Conservation (phyloP, 2,329 filamentous ascomycete genomes). For the Knufia fluminis region DNA sequence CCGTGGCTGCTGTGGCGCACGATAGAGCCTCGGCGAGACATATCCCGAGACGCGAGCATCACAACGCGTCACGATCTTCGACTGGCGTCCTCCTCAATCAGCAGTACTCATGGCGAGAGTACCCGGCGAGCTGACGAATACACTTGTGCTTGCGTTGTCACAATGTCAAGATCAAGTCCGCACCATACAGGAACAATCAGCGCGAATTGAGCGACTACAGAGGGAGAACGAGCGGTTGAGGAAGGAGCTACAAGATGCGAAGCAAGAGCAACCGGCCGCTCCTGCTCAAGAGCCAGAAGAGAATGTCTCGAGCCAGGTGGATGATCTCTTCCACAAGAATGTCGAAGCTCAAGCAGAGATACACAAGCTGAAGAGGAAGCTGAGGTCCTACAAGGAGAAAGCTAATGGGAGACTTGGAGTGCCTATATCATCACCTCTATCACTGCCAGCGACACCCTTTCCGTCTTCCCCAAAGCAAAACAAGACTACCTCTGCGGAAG, state of each 20-base stretch:
- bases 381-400: constrained; percentile 11
- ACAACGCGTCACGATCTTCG: constrained; percentile 2
- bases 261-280: neutral
- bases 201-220: constrained; percentile 13
- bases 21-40: neutral
- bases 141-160: constrained; percentile 17
- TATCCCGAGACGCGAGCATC: neutral
- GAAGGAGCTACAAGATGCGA: constrained; percentile 5
- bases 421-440: constrained; percentile 14
- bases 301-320: constrained; percentile 10
- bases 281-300: too few relatives aligned
- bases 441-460: neutral
- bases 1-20: too few relatives aligned
- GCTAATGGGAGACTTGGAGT: neutral
- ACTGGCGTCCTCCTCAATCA: too few relatives aligned
- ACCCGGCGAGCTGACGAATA: constrained; percentile 7
- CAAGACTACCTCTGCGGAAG: neutral
- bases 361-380: constrained; percentile 15
- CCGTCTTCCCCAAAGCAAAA: neutral
- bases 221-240: constrained; percentile 30
- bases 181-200: constrained; percentile 10
- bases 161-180: constrained; percentile 25
- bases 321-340: constrained; percentile 19
- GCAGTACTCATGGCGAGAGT: constrained; percentile 7
- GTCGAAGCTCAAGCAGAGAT: constrained; percentile 22